Percentiles rank a stretch among this genome's conserved stretches.
These are phyloP conservation scores for Vanrija pseudolonga DNA, from an alignment of 1,284 basidiomycete species.

Conservation along the genomic window DNA sequence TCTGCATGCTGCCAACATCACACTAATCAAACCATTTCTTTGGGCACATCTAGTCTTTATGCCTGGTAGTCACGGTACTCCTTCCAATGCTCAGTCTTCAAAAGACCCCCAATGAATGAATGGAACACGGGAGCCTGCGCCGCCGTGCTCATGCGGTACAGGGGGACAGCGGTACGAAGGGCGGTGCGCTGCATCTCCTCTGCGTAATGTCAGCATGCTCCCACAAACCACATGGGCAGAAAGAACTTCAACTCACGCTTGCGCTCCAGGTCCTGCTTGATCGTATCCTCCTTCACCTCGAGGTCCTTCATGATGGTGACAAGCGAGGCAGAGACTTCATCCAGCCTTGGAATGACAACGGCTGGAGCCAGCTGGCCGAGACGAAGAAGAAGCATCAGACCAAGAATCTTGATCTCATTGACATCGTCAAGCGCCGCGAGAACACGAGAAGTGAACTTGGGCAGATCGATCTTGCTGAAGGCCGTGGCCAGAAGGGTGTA, in stretches of 20 bases:
- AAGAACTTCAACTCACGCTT: conserved; percentile 53
- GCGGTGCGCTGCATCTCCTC: conserved; percentile 86
- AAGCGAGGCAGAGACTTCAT: conserved; percentile 76
- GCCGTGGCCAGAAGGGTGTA: conserved; percentile 91
- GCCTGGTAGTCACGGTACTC: conserved; percentile 42
- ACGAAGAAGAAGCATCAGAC: conserved; percentile 90
- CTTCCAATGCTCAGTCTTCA: conserved; percentile 43
- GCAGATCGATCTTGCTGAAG: conserved; percentile 75
- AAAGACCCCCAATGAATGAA: conserved; percentile 55
- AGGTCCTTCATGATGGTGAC: conserved; percentile 88
- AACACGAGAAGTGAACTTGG: conserved; percentile 77
- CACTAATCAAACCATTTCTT: too few species aligned
- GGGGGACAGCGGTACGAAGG: conserved; percentile 76
- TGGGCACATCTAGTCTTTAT: conserved; percentile 7
- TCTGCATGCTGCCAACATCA: too few species aligned
- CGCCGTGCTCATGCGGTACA: conserved; percentile 59
- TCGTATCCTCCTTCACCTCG: conserved; percentile 84
- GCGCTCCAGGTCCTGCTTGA: conserved; percentile 95
- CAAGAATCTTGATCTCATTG: conserved; percentile 96
- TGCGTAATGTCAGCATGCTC: not conserved
- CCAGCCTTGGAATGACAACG: conserved; percentile 75
- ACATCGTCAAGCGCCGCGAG: conserved; percentile 81
- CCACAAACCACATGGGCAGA: not conserved
- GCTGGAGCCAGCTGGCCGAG: conserved; percentile 79
- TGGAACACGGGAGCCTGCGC: conserved; percentile 70